These are phyloP conservation scores for Scheffersomyces quercinus DNA, from an alignment of 1,139 yeast species.

Conservation along the genomic window DNA sequence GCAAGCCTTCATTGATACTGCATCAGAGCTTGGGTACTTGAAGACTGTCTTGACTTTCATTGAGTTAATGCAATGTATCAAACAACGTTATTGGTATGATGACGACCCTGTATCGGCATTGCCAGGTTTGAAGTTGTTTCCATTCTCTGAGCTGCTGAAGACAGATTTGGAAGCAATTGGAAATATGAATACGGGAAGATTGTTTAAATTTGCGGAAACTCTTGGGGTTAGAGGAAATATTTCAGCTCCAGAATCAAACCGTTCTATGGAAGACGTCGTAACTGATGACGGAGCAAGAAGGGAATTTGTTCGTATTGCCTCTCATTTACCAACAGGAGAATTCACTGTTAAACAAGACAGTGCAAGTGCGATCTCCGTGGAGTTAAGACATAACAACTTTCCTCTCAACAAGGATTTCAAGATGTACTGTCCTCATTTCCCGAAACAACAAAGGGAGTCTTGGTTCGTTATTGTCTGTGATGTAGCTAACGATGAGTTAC, in stretches of 20 bases:
- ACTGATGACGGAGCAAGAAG: slow-evolving; percentile 21
- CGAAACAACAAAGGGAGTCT: slow-evolving; percentile 88
- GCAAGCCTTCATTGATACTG: slow-evolving; percentile 89
- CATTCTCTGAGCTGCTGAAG: slow-evolving; percentile 10
- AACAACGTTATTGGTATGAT: slow-evolving; percentile 87
- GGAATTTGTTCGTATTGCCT: slow-evolving; percentile 44
- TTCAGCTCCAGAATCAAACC: slow-evolving; percentile 25
- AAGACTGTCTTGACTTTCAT: slow-evolving; percentile 61
- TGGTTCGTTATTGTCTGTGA: slow-evolving; percentile 81
- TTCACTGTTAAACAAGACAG: slow-evolving; percentile 33
- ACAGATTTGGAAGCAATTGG: slow-evolving; percentile 19
- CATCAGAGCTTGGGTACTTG: slow-evolving; percentile 79
- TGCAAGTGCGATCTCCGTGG: slow-evolving; percentile 39
- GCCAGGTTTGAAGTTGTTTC: slow-evolving; percentile 60
- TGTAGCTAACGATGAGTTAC: slow-evolving; percentile 45
- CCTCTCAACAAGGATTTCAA: slow-evolving; percentile 61
- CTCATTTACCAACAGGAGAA: slow-evolving; percentile 51
- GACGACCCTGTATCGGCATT: slow-evolving; percentile 67
- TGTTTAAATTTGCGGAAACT: slow-evolving; percentile 33
- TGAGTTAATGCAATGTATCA: slow-evolving; percentile 78
- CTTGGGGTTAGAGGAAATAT: slow-evolving; percentile 33
- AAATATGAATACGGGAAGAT: slow-evolving; percentile 22
- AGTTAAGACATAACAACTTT: slow-evolving; percentile 52
- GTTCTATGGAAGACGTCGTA: slow-evolving; percentile 8
- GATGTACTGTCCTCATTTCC: slow-evolving; percentile 78